Evolutionary conservation across 192 early-diverging fungal species (phyloP).

Genomic region (Rhizophlyctis rosea): DNA sequence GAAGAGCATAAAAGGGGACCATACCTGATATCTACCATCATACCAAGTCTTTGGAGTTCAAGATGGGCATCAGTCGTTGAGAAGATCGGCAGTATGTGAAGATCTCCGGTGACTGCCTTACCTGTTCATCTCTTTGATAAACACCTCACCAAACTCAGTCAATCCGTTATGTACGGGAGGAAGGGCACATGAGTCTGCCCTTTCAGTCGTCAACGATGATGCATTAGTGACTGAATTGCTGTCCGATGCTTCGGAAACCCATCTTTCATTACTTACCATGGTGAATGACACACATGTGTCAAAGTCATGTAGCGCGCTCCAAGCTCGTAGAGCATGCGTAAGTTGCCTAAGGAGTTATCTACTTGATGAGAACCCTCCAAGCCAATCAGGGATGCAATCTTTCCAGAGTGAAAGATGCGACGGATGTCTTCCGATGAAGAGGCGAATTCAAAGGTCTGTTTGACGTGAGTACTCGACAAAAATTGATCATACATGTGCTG

Average conservation of each 20-base stretch:
- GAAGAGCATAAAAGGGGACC: neutral
- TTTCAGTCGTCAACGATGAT: neutral
- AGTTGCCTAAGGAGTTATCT: slow-evolving; percentile 49
- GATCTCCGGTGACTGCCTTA: neutral
- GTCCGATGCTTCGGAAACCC: too few relatives aligned
- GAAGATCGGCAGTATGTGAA: neutral
- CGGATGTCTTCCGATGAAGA: slow-evolving; percentile 41
- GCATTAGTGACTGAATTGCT: slow-evolving; percentile 32
- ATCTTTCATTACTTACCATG: slow-evolving; percentile 39
- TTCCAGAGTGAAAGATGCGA: slow-evolving; percentile 33
- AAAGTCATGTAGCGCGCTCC: slow-evolving; percentile 69
- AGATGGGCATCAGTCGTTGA: neutral
- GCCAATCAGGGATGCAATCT: slow-evolving; percentile 62
- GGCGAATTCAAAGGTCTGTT: slow-evolving; percentile 41
- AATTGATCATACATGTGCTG: neutral
- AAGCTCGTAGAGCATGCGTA: slow-evolving; percentile 53
- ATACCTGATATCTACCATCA: slow-evolving; percentile 65
- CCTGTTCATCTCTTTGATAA: slow-evolving; percentile 68
- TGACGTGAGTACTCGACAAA: too few relatives aligned
- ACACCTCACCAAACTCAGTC: slow-evolving; percentile 47
- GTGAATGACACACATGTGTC: slow-evolving; percentile 63
- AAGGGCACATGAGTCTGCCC: slow-evolving; percentile 45
- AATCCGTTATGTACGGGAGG: slow-evolving; percentile 46
- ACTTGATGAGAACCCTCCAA: slow-evolving; percentile 69
- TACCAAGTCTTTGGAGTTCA: slow-evolving; percentile 39